Conservation (phyloP, 73 alveolate species). For the Paramecium bursaria region DNA sequence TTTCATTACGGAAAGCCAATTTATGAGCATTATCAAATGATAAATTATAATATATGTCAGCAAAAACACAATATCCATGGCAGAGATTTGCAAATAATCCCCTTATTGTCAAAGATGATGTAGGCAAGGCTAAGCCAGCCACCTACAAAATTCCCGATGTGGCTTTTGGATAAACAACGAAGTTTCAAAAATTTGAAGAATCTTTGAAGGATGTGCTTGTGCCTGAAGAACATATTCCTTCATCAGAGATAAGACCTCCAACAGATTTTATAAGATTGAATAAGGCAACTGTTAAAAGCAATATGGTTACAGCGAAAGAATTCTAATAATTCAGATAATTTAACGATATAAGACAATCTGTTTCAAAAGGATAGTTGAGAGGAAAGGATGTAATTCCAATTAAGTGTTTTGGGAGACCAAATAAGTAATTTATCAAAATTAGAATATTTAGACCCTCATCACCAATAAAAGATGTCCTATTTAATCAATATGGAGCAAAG, state of each 20-base stretch:
- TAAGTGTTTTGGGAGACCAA: conserved; percentile 12
- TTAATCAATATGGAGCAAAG: conserved; percentile 10
- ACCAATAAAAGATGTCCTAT: conserved; percentile 31
- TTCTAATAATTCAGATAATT: conserved; percentile 10
- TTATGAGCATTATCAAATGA: conserved; percentile 57
- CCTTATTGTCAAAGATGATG: conserved; percentile 43
- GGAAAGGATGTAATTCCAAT: conserved; percentile 2
- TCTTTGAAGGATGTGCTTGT: conserved; percentile 6
- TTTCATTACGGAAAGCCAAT: conserved; percentile 58
- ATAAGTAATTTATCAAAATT: conserved; percentile 20
- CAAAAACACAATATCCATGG: conserved; percentile 54
- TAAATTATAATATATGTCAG: conserved; percentile 30
- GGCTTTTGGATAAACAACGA: background rate
- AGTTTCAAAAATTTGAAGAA: conserved; percentile 1
- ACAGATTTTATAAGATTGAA: conserved; percentile 4
- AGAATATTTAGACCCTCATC: conserved; percentile 55
- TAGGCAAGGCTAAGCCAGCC: conserved; percentile 51
- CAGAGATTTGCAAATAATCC: conserved; percentile 17
- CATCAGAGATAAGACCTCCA: conserved; percentile 23
- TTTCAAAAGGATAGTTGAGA: conserved; percentile 4
- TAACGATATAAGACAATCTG: background rate
- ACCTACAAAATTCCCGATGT: conserved; percentile 24
- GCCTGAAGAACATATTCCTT: conserved; percentile 19
- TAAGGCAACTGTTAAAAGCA: background rate
- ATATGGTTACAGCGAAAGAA: conserved; percentile 25